Conservation (phyloP, 2,329 filamentous ascomycete genomes). For the Talaromyces sp. region DNA sequence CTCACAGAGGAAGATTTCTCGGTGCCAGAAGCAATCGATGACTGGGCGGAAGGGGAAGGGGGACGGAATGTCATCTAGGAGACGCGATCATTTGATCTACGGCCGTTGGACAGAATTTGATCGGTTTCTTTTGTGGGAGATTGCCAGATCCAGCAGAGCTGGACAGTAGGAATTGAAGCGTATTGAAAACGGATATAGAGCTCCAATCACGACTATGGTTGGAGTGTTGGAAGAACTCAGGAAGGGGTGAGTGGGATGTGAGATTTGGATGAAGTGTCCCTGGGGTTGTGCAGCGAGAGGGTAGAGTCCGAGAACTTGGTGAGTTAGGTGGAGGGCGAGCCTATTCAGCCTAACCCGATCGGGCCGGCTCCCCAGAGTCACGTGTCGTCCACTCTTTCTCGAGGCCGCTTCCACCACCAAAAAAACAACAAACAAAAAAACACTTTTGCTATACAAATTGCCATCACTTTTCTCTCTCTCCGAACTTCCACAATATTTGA, state of each 20-base stretch:
- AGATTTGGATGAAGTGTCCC: slow-evolving; percentile 15
- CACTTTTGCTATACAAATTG: not conserved
- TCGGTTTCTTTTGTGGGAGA: slow-evolving; percentile 8
- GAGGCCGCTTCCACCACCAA: not conserved
- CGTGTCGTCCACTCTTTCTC: not conserved
- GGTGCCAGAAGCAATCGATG: slow-evolving; percentile 53
- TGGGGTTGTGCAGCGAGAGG: slow-evolving; percentile 4
- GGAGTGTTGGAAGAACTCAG: not conserved
- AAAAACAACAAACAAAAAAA: too few species aligned
- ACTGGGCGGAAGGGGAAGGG: slow-evolving; percentile 52
- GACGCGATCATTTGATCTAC: slow-evolving; percentile 52
- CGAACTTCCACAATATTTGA: not conserved
- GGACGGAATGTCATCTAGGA: slow-evolving; percentile 59
- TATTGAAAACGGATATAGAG: not conserved
- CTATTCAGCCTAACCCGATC: slow-evolving; percentile 10
- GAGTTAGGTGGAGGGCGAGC: slow-evolving; percentile 17
- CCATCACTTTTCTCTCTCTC: not conserved
- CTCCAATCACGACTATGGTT: not conserved
- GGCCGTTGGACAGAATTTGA: slow-evolving; percentile 28
- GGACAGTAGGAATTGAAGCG: not conserved
- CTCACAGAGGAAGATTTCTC: slow-evolving; percentile 49
- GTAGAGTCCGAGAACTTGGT: slow-evolving; percentile 17
- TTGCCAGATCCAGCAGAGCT: slow-evolving; percentile 18
- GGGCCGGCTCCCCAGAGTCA: not conserved
- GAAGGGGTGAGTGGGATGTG: slow-evolving; percentile 5